Evolutionary conservation across 108 stramenopile species (phyloP).

Genomic region (Fragilaria crotonensis): DNA sequence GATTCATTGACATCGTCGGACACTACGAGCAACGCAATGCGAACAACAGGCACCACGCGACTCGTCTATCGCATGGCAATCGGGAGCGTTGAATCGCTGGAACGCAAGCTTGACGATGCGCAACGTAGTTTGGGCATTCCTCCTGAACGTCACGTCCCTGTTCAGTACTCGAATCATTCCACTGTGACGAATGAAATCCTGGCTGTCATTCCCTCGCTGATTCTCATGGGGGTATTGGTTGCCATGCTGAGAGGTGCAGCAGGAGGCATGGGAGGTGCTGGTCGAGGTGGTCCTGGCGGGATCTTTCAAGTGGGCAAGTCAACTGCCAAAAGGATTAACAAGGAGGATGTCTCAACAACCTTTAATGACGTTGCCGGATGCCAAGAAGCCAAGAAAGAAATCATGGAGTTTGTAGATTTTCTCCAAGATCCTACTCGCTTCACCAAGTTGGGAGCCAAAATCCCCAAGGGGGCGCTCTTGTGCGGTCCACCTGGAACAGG

Average conservation of each 20-base stretch:
- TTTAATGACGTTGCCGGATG: slow-evolving; percentile 89
- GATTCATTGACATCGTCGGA: background rate
- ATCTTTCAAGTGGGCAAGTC: slow-evolving; percentile 79
- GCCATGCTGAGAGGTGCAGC: slow-evolving; percentile 70
- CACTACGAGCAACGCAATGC: background rate
- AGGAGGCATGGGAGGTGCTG: slow-evolving; percentile 67
- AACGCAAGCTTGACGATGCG: slow-evolving; percentile 89
- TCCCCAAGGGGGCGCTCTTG: slow-evolving; percentile 72
- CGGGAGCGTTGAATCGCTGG: slow-evolving; percentile 94
- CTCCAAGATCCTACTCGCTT: slow-evolving; percentile 76
- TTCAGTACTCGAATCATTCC: slow-evolving; percentile 90
- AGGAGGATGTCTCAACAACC: slow-evolving; percentile 74
- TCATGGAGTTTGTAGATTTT: slow-evolving; percentile 85
- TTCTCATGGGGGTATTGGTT: slow-evolving; percentile 73
- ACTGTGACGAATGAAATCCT: slow-evolving; percentile 68
- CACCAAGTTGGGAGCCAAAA: slow-evolving; percentile 75
- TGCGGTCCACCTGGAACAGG: slow-evolving; percentile 74
- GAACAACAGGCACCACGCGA: slow-evolving; percentile 14
- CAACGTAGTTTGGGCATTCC: slow-evolving; percentile 81
- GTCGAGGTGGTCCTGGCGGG: slow-evolving; percentile 70
- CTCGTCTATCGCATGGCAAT: slow-evolving; percentile 89
- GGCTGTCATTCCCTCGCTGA: slow-evolving; percentile 60
- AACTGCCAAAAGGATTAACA: slow-evolving; percentile 83
- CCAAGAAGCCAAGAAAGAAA: slow-evolving; percentile 74
- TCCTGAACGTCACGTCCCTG: slow-evolving; percentile 79